Percentiles rank a stretch among this genome's conserved stretches.
phyloP scores from a whole-genome alignment of 2,329 filamentous ascomycete genomes.

The Arthrobotrys musiformis region DNA sequence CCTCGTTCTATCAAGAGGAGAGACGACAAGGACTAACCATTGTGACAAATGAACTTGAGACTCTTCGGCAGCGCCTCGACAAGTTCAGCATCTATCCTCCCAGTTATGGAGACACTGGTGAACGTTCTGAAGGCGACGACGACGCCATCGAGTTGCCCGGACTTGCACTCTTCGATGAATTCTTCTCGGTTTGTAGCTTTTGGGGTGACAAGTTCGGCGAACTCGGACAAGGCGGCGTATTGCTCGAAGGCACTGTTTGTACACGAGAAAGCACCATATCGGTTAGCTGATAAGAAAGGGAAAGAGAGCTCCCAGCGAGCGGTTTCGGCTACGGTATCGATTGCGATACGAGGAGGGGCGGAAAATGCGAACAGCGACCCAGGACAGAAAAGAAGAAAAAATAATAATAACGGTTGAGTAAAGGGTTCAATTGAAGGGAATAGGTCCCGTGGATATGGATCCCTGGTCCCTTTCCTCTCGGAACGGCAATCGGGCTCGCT shows the following conservation, averaged over 20 bases:
- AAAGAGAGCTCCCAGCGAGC: constrained; percentile 23
- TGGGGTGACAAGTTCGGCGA: constrained; percentile 75
- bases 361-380: constrained; percentile 7
- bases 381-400: not conserved
- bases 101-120: constrained; percentile 72
- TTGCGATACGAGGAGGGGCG: constrained; percentile 23
- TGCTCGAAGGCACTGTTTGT: constrained; percentile 71
- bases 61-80: constrained; percentile 69
- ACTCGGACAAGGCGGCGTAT: constrained; percentile 71
- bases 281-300: constrained; percentile 40
- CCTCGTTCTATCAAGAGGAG: not conserved
- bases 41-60: constrained; percentile 71
- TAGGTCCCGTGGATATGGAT: constrained; percentile 25
- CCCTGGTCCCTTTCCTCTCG: constrained; percentile 14
- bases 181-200: constrained; percentile 71
- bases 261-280: constrained; percentile 17
- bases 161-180: constrained; percentile 75
- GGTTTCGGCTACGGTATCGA: constrained; percentile 38
- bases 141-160: constrained; percentile 74
- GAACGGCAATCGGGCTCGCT: constrained; percentile 41
- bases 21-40: constrained; percentile 64
- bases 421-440: constrained; percentile 14
- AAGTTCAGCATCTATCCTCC: constrained; percentile 77
- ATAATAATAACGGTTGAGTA: not conserved
- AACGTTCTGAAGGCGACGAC: constrained; percentile 78